Evolutionary conservation across 306 rosid species (phyloP), one percentile per base, ranked within the genome.

Genomic region (Casuarina glauca): DNA sequence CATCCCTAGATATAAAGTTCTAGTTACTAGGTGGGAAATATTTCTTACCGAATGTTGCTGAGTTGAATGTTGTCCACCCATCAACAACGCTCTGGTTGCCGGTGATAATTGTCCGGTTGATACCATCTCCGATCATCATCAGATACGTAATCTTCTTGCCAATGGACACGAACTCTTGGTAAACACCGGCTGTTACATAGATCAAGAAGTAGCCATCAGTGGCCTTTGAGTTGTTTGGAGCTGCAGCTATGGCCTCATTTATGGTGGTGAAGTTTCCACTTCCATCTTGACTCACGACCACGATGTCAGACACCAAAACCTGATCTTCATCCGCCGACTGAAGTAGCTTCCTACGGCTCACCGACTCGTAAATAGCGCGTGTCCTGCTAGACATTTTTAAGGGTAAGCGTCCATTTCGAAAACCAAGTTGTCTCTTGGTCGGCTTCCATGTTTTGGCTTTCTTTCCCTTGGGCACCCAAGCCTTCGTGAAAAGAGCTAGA

Each of bases 71-170:
- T 20, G 98, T 94, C 91, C 88, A 88, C 1, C 92, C 92, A 76
- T 94, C 98, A 0, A 86, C 86, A 36, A 89, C 95, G n/a, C 95
- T 94, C 2, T 89, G 89, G 77, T 89, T 92, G 3, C 97, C 95
- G 1, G 97, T 94, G 62, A 94, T 78, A 26, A 92, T 78, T 0
- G 97, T 94, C 79, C 84, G 90, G 80, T 92, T 92, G 70, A 92
- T 92, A 0, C 98, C 97, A 39, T 87, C 98, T 32, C 98, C 97
- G 4, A 94, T 77, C 84, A 94, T 86, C 97, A 94, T 90, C 83
- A 92, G 49, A 66, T 90, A 81, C 17, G 73, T 84, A 75, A 90
- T 94, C 51, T 78, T 94, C 88, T 89, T 94, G 38, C 86, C 91
- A 72, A 94, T 76, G 4, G 75, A 64, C 26, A 94, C 90, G 15